phyloP scores from a whole-genome alignment of 2,329 filamentous ascomycete genomes.

The Trichoderma pleuroti region DNA sequence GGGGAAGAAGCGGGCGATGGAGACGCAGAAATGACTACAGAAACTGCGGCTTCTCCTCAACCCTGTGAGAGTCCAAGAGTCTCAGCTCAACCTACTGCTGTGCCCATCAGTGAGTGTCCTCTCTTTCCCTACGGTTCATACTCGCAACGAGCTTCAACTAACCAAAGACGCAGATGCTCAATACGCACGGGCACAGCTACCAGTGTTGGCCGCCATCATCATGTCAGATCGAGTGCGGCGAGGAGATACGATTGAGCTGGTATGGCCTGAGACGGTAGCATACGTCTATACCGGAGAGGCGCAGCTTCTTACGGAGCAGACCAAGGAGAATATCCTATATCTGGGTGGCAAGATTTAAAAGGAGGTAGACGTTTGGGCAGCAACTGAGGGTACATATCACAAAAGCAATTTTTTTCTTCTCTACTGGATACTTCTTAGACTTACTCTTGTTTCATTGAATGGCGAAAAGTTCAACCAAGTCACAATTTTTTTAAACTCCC shows the following conservation, averaged over 20 bases:
- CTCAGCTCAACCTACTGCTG: neutral
- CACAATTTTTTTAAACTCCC: neutral
- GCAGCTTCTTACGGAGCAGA: slow-evolving; percentile 41
- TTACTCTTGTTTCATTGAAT: neutral
- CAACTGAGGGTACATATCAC: neutral
- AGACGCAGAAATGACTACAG: neutral
- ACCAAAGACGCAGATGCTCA: slow-evolving; percentile 25
- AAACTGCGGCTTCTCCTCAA: neutral
- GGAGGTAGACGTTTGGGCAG: neutral
- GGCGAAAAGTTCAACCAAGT: neutral
- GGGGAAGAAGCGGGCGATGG: neutral
- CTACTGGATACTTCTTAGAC: neutral
- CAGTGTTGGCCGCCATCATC: slow-evolving; percentile 53
- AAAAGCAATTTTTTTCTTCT: neutral
- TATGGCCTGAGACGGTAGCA: slow-evolving; percentile 53
- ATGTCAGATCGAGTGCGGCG: slow-evolving; percentile 49
- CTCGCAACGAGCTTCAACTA: neutral
- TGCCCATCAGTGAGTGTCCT: slow-evolving; percentile 21
- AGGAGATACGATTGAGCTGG: slow-evolving; percentile 54
- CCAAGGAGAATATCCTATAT: slow-evolving; percentile 52
- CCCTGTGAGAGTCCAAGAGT: neutral
- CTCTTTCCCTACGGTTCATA: neutral
- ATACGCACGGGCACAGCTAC: slow-evolving; percentile 40
- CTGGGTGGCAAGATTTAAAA: slow-evolving; percentile 47
- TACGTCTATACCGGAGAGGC: slow-evolving; percentile 53